Percentiles rank a stretch among this genome's conserved stretches.
Evolutionary conservation across 2,329 filamentous ascomycete species (phyloP).

Genomic region (Calonectria ilicicola): DNA sequence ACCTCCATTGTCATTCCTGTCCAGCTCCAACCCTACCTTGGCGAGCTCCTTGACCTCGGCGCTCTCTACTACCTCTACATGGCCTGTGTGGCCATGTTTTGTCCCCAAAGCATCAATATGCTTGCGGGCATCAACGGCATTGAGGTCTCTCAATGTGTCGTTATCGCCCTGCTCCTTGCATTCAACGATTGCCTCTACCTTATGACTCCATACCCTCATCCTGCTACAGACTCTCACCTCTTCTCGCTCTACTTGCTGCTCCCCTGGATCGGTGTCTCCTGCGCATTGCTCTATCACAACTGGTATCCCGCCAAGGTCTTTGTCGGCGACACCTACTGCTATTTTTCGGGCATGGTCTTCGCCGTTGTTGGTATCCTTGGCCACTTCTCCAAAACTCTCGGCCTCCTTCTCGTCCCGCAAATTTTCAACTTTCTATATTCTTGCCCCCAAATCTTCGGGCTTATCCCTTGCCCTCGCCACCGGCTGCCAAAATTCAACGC

Average conservation of each 20-base stretch:
- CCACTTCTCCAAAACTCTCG: conserved; percentile 97
- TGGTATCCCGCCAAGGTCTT: conserved; percentile 97
- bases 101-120: conserved; percentile 99
- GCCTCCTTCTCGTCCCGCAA: conserved; percentile 91
- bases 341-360: conserved; percentile 99
- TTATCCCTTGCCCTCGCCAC: conserved; percentile 94
- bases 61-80: conserved; percentile 95
- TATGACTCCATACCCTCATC: conserved; percentile 85
- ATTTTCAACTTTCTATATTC: conserved; percentile 98
- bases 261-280: conserved; percentile 92
- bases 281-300: conserved; percentile 89
- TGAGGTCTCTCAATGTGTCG: conserved; percentile 93
- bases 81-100: conserved; percentile 96
- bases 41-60: conserved; percentile 85
- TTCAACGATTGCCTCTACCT: conserved; percentile 93
- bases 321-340: conserved; percentile 98
- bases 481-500: conserved; percentile 90
- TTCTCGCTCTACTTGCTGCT: conserved; percentile 96
- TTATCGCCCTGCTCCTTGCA: conserved; percentile 85
- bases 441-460: conserved; percentile 86
- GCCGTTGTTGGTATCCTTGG: conserved; percentile 96
- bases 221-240: conserved; percentile 93
- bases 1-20: conserved; percentile 94
- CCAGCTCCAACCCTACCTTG: conserved; percentile 85
- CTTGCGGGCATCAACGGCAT: conserved; percentile 99